A percentile compares a stretch with the other conserved stretches of the same genome.
Evolutionary conservation across 139 green algal species (phyloP).

Genomic region (Tetradesmus lagerheimii): DNA sequence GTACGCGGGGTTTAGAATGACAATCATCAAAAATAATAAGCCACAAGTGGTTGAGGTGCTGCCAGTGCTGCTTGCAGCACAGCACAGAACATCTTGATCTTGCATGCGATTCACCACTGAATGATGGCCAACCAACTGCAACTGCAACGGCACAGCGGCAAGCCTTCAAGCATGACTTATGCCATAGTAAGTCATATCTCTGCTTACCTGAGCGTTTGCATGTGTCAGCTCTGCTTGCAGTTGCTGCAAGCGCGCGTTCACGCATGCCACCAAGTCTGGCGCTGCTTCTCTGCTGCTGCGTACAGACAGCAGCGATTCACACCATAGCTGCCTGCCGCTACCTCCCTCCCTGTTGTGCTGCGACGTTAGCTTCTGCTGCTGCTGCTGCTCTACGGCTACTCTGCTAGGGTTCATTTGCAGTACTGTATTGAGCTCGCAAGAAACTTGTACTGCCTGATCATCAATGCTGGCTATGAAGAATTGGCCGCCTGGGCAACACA

Average conservation of each 20-base stretch:
- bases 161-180: not conserved
- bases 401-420: conserved; percentile 18
- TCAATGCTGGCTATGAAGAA: not conserved
- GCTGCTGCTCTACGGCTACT: conserved; percentile 3
- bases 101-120: not conserved
- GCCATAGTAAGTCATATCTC: not conserved
- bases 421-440: conserved; percentile 27
- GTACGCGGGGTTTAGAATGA: too few relatives aligned
- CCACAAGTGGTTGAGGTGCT: not conserved
- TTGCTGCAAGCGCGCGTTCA: not conserved
- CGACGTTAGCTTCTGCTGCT: not conserved
- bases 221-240: conserved; percentile 17
- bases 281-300: conserved; percentile 11
- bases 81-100: not conserved
- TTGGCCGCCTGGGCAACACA: not conserved
- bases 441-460: not conserved
- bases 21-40: too few relatives aligned
- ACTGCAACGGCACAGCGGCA: too few relatives aligned
- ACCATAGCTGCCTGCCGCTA: conserved; percentile 1
- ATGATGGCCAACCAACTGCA: too few relatives aligned
- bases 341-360: not conserved
- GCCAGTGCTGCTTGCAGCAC: not conserved
- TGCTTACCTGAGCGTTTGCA: not conserved
- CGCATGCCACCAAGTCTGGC: not conserved
- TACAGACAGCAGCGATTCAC: conserved; percentile 34